A percentile compares a stretch with the other conserved stretches of the same genome.
phyloP scores from a whole-genome alignment of 768 basidiomycete genomes.

The Hericium erinaceus region DNA sequence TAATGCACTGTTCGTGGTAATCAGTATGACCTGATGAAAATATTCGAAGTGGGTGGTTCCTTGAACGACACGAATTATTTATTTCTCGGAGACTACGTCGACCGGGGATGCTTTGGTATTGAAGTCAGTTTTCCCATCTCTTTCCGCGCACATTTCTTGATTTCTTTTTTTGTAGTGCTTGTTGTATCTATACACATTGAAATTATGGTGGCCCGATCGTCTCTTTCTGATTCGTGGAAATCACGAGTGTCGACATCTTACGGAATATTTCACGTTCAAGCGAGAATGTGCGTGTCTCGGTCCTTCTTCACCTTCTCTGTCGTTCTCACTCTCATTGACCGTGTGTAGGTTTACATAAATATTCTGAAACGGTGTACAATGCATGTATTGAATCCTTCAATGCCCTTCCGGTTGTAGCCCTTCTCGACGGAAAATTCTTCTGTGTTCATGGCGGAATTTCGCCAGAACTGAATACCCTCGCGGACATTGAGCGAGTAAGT shows the following conservation, averaged over 20 bases:
- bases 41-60: conserved; percentile 88
- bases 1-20: background rate
- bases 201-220: conserved; percentile 54
- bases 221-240: conserved; percentile 55
- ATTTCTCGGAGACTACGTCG: conserved; percentile 93
- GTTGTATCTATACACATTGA: conserved; percentile 53
- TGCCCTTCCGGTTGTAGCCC: conserved; percentile 80
- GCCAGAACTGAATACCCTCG: conserved; percentile 71
- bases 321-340: background rate
- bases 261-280: conserved; percentile 83
- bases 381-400: conserved; percentile 88
- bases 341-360: conserved; percentile 78
- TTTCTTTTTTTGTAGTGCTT: conserved; percentile 29
- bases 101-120: conserved; percentile 82
- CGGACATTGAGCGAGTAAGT: conserved; percentile 61
- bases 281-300: conserved; percentile 66
- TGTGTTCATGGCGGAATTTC: conserved; percentile 96
- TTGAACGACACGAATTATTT: conserved; percentile 75
- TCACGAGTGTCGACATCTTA: conserved; percentile 58
- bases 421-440: conserved; percentile 93
- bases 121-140: conserved; percentile 32
- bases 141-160: background rate
- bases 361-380: conserved; percentile 79
- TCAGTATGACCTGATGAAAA: conserved; percentile 93
- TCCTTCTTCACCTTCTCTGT: background rate